Conservation (phyloP, 2,329 filamentous ascomycete species). For the Scopulariopsis brevicaulis region DNA sequence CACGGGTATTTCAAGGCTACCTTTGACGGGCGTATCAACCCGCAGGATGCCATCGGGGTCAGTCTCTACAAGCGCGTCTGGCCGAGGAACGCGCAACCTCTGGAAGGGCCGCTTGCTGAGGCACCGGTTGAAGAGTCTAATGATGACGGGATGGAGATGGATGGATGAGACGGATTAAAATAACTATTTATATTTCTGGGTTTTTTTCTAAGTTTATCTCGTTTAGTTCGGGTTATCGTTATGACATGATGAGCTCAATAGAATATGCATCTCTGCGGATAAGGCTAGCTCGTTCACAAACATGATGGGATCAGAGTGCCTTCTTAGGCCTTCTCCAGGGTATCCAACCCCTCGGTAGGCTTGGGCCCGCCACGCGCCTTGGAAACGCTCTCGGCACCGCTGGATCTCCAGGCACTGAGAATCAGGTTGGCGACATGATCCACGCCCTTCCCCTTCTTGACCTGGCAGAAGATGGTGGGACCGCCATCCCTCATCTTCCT, state of each 20-base stretch:
- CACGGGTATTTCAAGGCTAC: slow-evolving; percentile 99
- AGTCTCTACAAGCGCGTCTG: slow-evolving; percentile 80
- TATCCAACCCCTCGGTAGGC: slow-evolving; percentile 28
- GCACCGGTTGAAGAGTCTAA: slow-evolving; percentile 10
- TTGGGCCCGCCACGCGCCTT: slow-evolving; percentile 43
- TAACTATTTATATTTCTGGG: background rate
- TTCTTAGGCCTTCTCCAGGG: background rate
- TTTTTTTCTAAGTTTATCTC: background rate
- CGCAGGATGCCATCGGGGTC: slow-evolving; percentile 85
- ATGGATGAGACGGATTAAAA: background rate
- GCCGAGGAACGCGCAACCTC: slow-evolving; percentile 54
- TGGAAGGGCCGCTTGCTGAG: slow-evolving; percentile 30
- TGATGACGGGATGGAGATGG: slow-evolving; percentile 5
- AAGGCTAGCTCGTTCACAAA: background rate
- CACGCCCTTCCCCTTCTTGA: slow-evolving; percentile 83
- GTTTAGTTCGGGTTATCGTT: background rate
- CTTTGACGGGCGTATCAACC: slow-evolving; percentile 92
- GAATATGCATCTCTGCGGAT: slow-evolving; percentile 2
- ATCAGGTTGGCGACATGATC: slow-evolving; percentile 83
- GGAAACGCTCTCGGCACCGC: slow-evolving; percentile 59
- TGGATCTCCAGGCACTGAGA: slow-evolving; percentile 83
- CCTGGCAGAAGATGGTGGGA: slow-evolving; percentile 89
- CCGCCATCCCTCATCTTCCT: slow-evolving; percentile 92
- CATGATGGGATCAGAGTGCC: background rate
- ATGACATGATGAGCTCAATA: slow-evolving; percentile 5